Evolutionary conservation across 768 basidiomycete species (phyloP).

Genomic region (Auriculariales sp.): DNA sequence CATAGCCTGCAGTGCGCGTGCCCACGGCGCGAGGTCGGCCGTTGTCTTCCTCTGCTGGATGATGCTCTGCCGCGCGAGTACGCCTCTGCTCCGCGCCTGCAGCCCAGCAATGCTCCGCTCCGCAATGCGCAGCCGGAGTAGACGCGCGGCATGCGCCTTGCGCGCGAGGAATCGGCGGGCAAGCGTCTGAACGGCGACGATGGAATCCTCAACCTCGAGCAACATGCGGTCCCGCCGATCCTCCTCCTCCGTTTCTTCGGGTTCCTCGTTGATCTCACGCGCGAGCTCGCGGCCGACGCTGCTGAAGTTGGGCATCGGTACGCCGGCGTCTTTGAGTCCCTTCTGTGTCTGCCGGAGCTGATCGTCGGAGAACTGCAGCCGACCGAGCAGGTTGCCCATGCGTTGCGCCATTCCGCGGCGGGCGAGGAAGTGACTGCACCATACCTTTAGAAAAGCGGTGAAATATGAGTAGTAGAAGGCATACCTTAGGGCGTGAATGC

Average conservation of each 20-base stretch:
- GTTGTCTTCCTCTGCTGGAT: constrained; percentile 27
- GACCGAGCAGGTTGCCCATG: constrained; percentile 89
- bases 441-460: constrained; percentile 7
- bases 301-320: constrained; percentile 86
- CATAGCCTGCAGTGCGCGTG: constrained; percentile 49
- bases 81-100: constrained; percentile 53
- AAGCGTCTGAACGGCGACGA: constrained; percentile 52
- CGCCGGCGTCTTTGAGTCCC: constrained; percentile 77
- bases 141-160: constrained; percentile 38
- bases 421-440: constrained; percentile 71
- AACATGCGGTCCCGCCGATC: no score
- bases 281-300: constrained; percentile 73
- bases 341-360: constrained; percentile 86
- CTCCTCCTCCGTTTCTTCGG: constrained; percentile 45
- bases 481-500: constrained; percentile 90
- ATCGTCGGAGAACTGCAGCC: constrained; percentile 89
- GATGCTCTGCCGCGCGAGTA: constrained; percentile 36
- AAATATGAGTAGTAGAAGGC: constrained; percentile 7
- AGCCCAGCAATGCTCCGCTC: constrained; percentile 50
- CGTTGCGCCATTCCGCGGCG: constrained; percentile 77
- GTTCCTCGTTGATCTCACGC: constrained; percentile 81
- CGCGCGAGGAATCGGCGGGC: constrained; percentile 61
- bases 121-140: constrained; percentile 44
- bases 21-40: constrained; percentile 39
- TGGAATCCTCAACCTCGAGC: constrained; percentile 58